phyloP scores from a whole-genome alignment of 208 protist species.

The Trypanosomatidae sp. region DNA sequence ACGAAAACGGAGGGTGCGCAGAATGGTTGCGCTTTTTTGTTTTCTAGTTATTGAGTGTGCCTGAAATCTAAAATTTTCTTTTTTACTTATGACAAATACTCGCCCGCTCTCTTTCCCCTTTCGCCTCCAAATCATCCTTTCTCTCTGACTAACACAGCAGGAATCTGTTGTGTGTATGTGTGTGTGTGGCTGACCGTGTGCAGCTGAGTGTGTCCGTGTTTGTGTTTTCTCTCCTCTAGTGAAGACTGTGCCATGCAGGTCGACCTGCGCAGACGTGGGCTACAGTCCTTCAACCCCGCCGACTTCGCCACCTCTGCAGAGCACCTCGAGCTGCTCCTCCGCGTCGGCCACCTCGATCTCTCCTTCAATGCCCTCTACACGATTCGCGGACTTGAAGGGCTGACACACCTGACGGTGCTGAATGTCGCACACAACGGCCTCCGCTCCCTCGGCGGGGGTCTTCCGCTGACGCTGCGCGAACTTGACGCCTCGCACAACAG shows the following conservation, averaged over 20 bases:
- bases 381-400: constrained; percentile 52
- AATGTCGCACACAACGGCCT: constrained; percentile 78
- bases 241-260: constrained; percentile 56
- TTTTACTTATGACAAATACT: too few relatives aligned
- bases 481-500: constrained; percentile 82
- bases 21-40: too few relatives aligned
- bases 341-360: constrained; percentile 48
- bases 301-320: constrained; percentile 53
- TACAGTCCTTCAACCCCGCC: constrained; percentile 69
- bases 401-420: constrained; percentile 58
- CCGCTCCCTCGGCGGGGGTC: constrained; percentile 39
- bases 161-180: not conserved
- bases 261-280: constrained; percentile 47
- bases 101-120: too few relatives aligned
- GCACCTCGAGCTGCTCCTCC: constrained; percentile 24
- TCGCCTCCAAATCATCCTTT: too few relatives aligned
- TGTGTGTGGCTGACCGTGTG: not conserved
- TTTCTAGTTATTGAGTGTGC: too few relatives aligned
- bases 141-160: not conserved
- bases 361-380: constrained; percentile 69
- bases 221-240: not conserved
- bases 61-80: too few relatives aligned
- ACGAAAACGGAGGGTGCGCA: too few relatives aligned
- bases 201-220: not conserved
- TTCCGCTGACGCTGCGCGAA: constrained; percentile 43